Percentiles rank a stretch among this genome's conserved stretches.
These are phyloP conservation scores for Phascolomyces articulosus DNA, from an alignment of 371 early-diverging fungal species.

Conservation along the genomic window DNA sequence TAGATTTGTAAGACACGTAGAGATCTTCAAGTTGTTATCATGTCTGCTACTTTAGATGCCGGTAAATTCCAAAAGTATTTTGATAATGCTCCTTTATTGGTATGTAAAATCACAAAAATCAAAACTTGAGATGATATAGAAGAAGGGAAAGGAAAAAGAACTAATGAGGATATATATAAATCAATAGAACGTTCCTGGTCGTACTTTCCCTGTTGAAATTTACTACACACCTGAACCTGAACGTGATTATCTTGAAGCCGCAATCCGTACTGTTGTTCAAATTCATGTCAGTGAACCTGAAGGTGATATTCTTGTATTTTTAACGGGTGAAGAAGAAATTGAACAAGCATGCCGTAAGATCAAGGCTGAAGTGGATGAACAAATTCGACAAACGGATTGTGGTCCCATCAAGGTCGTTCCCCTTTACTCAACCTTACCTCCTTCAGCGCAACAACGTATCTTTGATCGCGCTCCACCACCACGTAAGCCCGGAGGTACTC, in stretches of 20 bases:
- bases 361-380: slow-evolving; percentile 65
- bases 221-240: slow-evolving; percentile 90
- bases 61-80: slow-evolving; percentile 90
- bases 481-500: slow-evolving; percentile 71
- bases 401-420: slow-evolving; percentile 86
- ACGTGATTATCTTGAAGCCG: slow-evolving; percentile 87
- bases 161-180: neutral
- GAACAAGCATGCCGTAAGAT: slow-evolving; percentile 84
- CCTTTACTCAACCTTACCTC: slow-evolving; percentile 93
- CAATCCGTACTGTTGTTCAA: slow-evolving; percentile 83
- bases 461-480: slow-evolving; percentile 88
- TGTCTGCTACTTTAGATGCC: slow-evolving; percentile 93
- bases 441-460: slow-evolving; percentile 89
- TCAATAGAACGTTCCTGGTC: slow-evolving; percentile 73
- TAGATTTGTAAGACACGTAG: slow-evolving; percentile 55
- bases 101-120: no score
- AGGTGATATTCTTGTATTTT: slow-evolving; percentile 90
- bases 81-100: slow-evolving; percentile 69
- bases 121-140: no score
- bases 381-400: slow-evolving; percentile 56
- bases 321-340: slow-evolving; percentile 96
- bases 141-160: neutral
- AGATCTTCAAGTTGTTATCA: slow-evolving; percentile 85
- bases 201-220: slow-evolving; percentile 92
- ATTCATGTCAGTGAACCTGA: slow-evolving; percentile 84